These are phyloP conservation scores for Friedmanniomyces endolithicus DNA, from an alignment of 495 filamentous ascomycete species.

Conservation along the genomic window DNA sequence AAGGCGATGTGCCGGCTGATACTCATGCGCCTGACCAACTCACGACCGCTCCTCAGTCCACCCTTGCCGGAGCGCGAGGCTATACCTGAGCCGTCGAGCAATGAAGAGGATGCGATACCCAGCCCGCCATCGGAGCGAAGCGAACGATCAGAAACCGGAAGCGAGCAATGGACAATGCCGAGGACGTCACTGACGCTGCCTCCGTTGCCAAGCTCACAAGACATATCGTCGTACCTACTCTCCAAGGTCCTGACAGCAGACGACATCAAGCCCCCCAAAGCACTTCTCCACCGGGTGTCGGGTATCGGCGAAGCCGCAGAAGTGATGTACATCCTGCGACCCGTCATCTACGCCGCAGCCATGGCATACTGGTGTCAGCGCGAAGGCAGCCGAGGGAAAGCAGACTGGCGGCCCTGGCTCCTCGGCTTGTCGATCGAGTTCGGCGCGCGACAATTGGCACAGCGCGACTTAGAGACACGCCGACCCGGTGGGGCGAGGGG, in stretches of 20 bases:
- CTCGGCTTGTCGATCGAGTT: constrained; percentile 79
- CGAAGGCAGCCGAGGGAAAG: constrained; percentile 36
- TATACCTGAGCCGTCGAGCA: constrained; percentile 23
- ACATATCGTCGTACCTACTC: constrained; percentile 75
- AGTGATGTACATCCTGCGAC: constrained; percentile 78
- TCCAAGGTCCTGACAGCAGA: constrained; percentile 88
- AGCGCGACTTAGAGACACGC: constrained; percentile 53
- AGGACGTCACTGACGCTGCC: constrained; percentile 78
- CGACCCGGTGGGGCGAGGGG: constrained; percentile 55
- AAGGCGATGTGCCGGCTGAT: constrained; percentile 80
- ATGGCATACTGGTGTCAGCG: constrained; percentile 54
- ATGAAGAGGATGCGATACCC: constrained; percentile 18
- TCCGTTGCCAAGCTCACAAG: constrained; percentile 59
- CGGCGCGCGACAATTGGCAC: constrained; percentile 70
- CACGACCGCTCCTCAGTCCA: constrained; percentile 70
- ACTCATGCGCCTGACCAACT: constrained; percentile 71
- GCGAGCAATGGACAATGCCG: constrained; percentile 78
- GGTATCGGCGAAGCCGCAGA: constrained; percentile 67
- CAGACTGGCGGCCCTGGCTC: constrained; percentile 75
- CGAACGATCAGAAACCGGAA: constrained; percentile 26
- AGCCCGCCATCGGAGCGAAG: constrained; percentile 34
- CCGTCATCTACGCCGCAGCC: constrained; percentile 76
- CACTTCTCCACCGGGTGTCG: constrained; percentile 64
- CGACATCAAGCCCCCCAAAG: constrained; percentile 81
- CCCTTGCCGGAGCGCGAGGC: constrained; percentile 75